Conservation (phyloP, 1,284 basidiomycete species). For the Naganishia liquefaciens region DNA sequence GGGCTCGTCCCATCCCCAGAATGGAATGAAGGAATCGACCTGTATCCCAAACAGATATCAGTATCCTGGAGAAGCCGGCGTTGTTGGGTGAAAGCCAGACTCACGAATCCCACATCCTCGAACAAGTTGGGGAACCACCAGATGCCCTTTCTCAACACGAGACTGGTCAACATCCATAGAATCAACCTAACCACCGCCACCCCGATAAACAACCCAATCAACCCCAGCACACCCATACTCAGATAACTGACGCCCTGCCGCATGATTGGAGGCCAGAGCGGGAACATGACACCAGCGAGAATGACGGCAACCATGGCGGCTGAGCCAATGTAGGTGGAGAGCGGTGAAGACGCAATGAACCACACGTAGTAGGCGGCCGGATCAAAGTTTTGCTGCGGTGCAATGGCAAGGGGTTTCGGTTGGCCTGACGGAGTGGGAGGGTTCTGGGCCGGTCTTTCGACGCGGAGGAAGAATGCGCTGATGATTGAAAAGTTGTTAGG, state of each 20-base stretch:
- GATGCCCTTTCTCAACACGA: conserved; percentile 84
- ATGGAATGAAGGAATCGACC: conserved; percentile 96
- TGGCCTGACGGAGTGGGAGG: conserved; percentile 68
- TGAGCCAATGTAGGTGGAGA: conserved; percentile 90
- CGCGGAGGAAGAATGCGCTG: conserved; percentile 81
- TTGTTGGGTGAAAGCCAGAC: conserved; percentile 50
- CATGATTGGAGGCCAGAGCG: conserved; percentile 91
- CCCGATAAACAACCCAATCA: conserved; percentile 87
- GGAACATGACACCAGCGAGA: conserved; percentile 98
- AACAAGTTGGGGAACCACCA: conserved; percentile 99
- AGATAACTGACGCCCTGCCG: conserved; percentile 97
- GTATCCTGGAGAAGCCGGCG: neutral
- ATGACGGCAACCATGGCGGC: conserved; percentile 89
- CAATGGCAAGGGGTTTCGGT: conserved; percentile 78
- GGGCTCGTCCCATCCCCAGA: conserved; percentile 96
- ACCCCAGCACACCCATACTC: conserved; percentile 79
- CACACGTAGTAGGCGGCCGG: conserved; percentile 81
- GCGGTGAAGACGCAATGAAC: conserved; percentile 94
- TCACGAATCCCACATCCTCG: conserved; percentile 96
- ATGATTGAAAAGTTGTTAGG: neutral
- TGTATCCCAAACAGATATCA: conserved; percentile 46
- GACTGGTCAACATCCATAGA: conserved; percentile 88
- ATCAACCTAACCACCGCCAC: conserved; percentile 90
- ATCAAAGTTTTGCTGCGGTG: conserved; percentile 75
- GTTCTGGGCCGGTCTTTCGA: conserved; percentile 64